Evolutionary conservation across 306 rosid species (phyloP).

Genomic region (Mimosa pudica): DNA sequence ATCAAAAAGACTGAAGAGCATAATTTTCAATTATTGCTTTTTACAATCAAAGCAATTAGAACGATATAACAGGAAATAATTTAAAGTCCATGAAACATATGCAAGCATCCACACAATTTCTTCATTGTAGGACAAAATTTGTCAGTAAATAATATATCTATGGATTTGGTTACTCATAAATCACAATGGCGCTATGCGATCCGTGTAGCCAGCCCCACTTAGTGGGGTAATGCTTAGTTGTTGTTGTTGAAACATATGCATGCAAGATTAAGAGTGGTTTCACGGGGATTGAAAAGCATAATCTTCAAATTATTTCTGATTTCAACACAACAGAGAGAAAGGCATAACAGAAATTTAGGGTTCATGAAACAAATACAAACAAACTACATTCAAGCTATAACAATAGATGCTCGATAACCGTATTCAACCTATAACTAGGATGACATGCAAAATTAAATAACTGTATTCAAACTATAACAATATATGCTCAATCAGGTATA

Average conservation of each 20-base stretch:
- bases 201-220: no score
- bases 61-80: conserved; percentile 22
- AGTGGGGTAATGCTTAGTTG: no score
- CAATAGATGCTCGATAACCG: background rate
- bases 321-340: conserved; percentile 27
- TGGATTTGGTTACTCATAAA: no score
- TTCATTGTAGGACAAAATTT: no score
- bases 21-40: conserved; percentile 8
- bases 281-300: conserved; percentile 7
- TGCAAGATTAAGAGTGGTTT: background rate
- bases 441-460: conserved; percentile 8
- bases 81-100: conserved; percentile 28
- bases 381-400: background rate
- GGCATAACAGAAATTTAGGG: conserved; percentile 27
- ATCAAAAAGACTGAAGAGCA: conserved; percentile 20
- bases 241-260: background rate
- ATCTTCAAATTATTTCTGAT: conserved; percentile 7
- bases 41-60: conserved; percentile 22
- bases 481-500: background rate
- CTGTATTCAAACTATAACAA: background rate
- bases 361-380: conserved; percentile 32
- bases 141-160: no score
- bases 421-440: background rate
- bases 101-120: no score
- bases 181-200: no score